These are phyloP conservation scores for Ophiorrhiza pumila DNA, from an alignment of 257 asterid species.

Conservation along the genomic window DNA sequence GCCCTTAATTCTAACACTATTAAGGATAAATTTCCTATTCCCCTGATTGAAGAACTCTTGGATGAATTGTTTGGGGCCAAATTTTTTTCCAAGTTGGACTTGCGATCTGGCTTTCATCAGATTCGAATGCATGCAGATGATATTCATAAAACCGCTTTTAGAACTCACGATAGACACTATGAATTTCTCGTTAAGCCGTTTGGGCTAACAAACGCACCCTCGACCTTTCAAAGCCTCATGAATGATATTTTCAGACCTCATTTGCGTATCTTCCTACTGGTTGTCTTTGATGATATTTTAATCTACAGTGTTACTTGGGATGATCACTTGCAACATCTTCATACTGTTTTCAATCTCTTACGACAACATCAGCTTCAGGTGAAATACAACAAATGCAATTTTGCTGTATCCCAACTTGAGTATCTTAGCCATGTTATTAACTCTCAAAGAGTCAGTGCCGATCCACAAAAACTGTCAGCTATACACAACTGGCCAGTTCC, in stretches of 20 bases:
- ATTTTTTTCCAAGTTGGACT: no score
- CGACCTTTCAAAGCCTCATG: not conserved
- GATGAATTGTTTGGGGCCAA: no score
- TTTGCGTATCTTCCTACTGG: no score
- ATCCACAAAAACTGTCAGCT: not conserved
- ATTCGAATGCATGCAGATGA: not conserved
- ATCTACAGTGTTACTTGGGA: no score
- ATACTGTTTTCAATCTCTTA: not conserved
- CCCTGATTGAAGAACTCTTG: no score
- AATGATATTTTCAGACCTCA: no score
- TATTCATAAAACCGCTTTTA: not conserved
- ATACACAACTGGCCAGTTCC: not conserved
- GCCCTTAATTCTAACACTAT: not conserved
- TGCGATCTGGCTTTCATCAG: not conserved
- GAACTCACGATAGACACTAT: constrained; percentile 3
- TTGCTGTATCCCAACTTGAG: not conserved
- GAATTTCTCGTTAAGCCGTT: not conserved
- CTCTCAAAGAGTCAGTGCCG: not conserved
- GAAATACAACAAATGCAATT: not conserved
- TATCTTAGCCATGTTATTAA: not conserved
- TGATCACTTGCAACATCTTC: not conserved
- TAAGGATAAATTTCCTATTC: no score
- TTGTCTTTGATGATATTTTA: no score
- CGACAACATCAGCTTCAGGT: not conserved
- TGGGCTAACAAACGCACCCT: not conserved